Base-by-base conservation (phyloP, 768 basidiomycete species). In the Termitomyces sp. region DNA sequence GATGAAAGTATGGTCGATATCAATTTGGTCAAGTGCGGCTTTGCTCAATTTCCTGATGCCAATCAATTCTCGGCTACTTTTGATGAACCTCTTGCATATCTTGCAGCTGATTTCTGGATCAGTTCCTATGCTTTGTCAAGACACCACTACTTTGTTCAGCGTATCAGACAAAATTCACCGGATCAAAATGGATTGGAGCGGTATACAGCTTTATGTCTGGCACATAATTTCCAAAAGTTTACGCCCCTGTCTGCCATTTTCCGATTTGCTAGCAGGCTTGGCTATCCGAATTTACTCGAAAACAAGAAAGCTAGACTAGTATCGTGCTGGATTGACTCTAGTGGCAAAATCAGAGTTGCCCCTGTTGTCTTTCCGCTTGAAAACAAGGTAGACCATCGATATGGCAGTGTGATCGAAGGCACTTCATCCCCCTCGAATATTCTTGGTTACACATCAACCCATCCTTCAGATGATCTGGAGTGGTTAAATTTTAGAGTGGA, bases 11-110 rank as follows among this genome's bases (percentile, higher is more conserved):
- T 44, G n/a, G 43, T 44, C 2, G 27, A 44, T 12, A 44, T 25
- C n/a, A 27, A 18, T 27, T n/a, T 29, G n/a, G 43, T 44, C 27
- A 27, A 44, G 43, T 44, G 43, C 18, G 43, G 27, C 2, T 44
- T 44, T 23, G 43, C 43, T 44, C 27, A n/a, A 44, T 44, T n/a
- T 29, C 43, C 43, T 18, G 43, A 31, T 16, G 15, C 13, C 12
- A 42, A 25, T 12, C n/a, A n/a, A n/a, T n/a, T n/a, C n/a, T 13
- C 22, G 18, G 18, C 40, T 15, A 41, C 7, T 20, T 22, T 53
- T 7, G 52, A 53, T 36, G 52, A 45, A 22, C 43, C 52, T 43
- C 52, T 53, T 35, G 49, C 36, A n/a, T 40, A 50, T 35, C 49
- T 50, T 27, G 49, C 50, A 6, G 50, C 50, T 16, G 33, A 45